A percentile compares a stretch with the other conserved stretches of the same genome.
phyloP scores from a whole-genome alignment of 768 basidiomycete species.

The Austroboletus eburneus region DNA sequence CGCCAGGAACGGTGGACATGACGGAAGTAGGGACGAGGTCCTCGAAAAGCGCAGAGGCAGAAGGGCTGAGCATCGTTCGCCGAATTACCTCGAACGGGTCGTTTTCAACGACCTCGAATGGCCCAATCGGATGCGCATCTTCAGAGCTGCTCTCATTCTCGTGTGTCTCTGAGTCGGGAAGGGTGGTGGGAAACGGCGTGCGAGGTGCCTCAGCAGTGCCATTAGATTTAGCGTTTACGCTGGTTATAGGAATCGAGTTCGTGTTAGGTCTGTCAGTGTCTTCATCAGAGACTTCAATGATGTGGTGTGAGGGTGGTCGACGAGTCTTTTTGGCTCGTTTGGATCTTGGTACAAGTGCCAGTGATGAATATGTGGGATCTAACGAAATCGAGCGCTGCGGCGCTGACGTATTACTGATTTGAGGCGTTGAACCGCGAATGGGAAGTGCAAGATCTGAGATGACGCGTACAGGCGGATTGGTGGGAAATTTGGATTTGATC shows the following conservation, averaged over 20 bases:
- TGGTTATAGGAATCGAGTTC: not conserved
- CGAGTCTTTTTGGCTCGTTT: slow-evolving; percentile 7
- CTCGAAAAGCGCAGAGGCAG: not conserved
- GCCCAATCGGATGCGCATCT: slow-evolving; percentile 11
- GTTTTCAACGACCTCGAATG: slow-evolving; percentile 24
- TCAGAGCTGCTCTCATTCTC: slow-evolving; percentile 18
- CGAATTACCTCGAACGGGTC: slow-evolving; percentile 21
- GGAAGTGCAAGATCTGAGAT: slow-evolving; percentile 27
- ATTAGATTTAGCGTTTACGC: no score
- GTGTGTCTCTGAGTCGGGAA: not conserved
- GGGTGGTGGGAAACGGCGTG: not conserved
- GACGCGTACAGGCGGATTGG: slow-evolving; percentile 25
- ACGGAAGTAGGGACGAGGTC: no score
- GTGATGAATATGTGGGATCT: no score
- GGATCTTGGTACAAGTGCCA: not conserved
- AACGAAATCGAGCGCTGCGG: no score
- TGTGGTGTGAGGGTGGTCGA: slow-evolving; percentile 24
- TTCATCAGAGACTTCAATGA: slow-evolving; percentile 24
- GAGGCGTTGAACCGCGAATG: no score
- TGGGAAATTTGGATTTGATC: not conserved
- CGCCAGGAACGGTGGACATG: not conserved
- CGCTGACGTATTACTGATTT: no score
- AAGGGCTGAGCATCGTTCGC: slow-evolving; percentile 3
- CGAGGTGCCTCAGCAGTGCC: no score
- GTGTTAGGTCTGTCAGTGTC: slow-evolving; percentile 3